Conservation (phyloP, 768 basidiomycete species). For the Favolaschia claudopus region DNA sequence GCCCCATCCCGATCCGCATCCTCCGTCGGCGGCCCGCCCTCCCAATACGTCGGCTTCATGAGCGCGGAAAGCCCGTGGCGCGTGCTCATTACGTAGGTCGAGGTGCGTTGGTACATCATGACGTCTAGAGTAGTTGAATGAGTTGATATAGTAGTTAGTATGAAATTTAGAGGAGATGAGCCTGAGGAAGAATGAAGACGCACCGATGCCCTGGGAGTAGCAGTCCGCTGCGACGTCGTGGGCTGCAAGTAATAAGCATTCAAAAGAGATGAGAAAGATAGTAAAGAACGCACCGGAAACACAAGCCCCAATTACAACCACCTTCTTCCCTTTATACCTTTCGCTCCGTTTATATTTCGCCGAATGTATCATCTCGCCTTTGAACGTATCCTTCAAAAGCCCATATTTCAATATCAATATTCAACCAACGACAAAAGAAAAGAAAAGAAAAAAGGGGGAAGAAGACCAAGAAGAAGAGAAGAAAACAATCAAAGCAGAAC, state of each 20-base stretch:
- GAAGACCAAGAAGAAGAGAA: no score
- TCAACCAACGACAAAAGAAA: no score
- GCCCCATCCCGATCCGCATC: conserved; percentile 47
- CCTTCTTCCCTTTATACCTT: conserved; percentile 65
- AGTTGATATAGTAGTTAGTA: background rate
- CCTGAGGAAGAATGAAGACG: background rate
- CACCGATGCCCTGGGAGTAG: conserved; percentile 17
- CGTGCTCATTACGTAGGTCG: conserved; percentile 52
- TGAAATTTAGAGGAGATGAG: background rate
- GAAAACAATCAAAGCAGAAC: background rate
- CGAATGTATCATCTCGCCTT: conserved; percentile 63
- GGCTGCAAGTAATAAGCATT: background rate
- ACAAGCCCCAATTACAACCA: conserved; percentile 66
- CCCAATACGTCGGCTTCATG: conserved; percentile 36
- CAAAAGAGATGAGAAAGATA: background rate
- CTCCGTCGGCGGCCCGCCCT: conserved; percentile 46
- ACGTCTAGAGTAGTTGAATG: conserved; percentile 16
- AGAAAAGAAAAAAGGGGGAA: no score
- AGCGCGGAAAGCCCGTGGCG: conserved; percentile 35
- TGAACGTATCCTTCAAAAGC: conserved; percentile 49
- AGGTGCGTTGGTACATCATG: conserved; percentile 51
- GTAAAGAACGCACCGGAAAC: conserved; percentile 49
- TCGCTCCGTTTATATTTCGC: conserved; percentile 51
- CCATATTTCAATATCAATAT: background rate
- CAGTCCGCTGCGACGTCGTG: conserved; percentile 21